Evolutionary conservation across 192 early-diverging fungal species (phyloP).

Genomic region (Piromyces finnis): DNA sequence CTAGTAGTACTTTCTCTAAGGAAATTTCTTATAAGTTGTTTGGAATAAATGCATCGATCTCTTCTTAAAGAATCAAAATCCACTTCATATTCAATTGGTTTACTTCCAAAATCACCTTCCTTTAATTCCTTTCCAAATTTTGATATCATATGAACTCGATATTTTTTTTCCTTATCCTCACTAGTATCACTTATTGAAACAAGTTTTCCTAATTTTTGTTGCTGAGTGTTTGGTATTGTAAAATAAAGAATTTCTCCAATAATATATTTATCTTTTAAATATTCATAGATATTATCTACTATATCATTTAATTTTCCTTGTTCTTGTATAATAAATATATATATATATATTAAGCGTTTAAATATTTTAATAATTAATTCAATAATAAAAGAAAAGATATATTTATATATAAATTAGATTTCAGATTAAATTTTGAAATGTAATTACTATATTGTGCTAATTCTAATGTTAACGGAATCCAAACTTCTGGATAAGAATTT

Average conservation of each 20-base stretch:
- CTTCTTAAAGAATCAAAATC: constrained; percentile 17
- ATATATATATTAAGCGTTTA: too few species aligned
- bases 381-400: too few species aligned
- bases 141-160: constrained; percentile 23
- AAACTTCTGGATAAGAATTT: constrained; percentile 44
- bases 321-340: constrained; percentile 17
- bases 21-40: constrained; percentile 50
- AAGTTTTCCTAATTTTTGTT: constrained; percentile 3
- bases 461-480: constrained; percentile 37
- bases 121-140: constrained; percentile 24
- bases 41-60: constrained; percentile 44
- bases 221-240: constrained; percentile 4
- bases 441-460: constrained; percentile 59
- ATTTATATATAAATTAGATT: not conserved
- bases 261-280: constrained; percentile 31
- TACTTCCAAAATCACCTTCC: constrained; percentile 6
- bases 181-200: not conserved
- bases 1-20: constrained; percentile 40
- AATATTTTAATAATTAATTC: too few species aligned
- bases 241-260: constrained; percentile 27
- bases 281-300: constrained; percentile 36
- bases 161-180: not conserved
- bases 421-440: not conserved
- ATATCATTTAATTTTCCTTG: constrained; percentile 30
- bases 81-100: constrained; percentile 7